Percentiles rank a stretch among this genome's conserved stretches.
Conservation (phyloP, 345 rosid genomes). For the Microcos paniculata region DNA sequence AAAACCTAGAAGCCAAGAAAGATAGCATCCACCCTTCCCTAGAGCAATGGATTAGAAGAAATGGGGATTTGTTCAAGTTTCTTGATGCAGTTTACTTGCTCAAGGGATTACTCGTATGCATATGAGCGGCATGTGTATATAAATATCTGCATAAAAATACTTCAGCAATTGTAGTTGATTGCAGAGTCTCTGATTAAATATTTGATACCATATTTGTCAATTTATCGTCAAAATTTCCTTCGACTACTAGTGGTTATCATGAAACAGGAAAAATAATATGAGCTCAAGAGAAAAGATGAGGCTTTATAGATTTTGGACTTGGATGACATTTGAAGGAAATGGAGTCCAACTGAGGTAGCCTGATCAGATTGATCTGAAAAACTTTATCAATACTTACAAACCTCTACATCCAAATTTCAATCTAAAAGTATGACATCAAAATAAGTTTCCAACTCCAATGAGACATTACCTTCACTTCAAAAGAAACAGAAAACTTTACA, state of each 20-base stretch:
- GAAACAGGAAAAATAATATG: not conserved
- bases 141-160: not conserved
- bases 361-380: not conserved
- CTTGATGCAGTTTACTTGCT: not conserved
- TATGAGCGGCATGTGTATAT: not conserved
- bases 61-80: not conserved
- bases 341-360: slow-evolving; percentile 1
- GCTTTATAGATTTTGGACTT: not conserved
- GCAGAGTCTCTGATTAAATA: too few relatives aligned
- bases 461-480: too few relatives aligned
- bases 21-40: not conserved
- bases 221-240: too few relatives aligned
- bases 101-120: not conserved
- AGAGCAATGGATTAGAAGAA: not conserved
- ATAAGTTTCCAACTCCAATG: too few relatives aligned
- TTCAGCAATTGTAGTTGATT: too few relatives aligned
- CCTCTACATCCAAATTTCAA: not conserved
- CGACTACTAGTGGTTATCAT: too few relatives aligned
- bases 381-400: not conserved
- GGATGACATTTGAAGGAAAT: not conserved
- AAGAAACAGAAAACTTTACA: too few relatives aligned
- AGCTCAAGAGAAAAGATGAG: not conserved
- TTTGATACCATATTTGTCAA: too few relatives aligned
- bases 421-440: not conserved
- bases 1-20: not conserved